Base-by-base conservation (phyloP, 495 filamentous ascomycete species). In the Entonaema liquescens region DNA sequence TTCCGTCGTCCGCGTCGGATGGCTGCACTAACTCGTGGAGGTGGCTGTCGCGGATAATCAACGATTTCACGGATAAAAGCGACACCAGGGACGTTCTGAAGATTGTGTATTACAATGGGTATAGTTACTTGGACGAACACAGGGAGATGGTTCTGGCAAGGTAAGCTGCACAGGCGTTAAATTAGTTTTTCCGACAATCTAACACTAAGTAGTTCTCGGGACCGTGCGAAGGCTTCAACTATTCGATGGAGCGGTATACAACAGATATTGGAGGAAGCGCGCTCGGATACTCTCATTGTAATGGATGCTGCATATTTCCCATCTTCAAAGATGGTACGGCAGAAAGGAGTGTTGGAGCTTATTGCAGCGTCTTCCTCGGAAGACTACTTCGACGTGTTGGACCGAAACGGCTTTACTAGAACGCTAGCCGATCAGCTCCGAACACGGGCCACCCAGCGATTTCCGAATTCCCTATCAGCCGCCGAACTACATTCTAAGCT, bases 231-330 rank as follows among this genome's bases (percentile, higher is more conserved):
- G 17, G 74, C 75, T 21, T 76, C 76, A 28, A 77, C 76, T 49
- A 80, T 84, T 28, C 79, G 81, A 59, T 85, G 83, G 83, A 81
- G 75, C 56, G 76, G 74, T 49, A 83, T 85, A 38, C 82, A 84
- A 74, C 77, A 78, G 36, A 78, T 79, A n/a, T 72, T 85, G 33
- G 82, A 84, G 63, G 76, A 81, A 52, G 80, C 81, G 1, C 74
- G 74, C 6, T 77, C 82, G 12, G 83, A 85, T 53, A 80, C 79
- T 4, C 68, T 85, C n/a, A 78, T 85, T 70, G 67, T 85, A n/a
- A 81, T 85, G 81, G 83, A 85, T 74, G 76, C 82, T 29, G 80
- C 81, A 0, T 84, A 84, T 63, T 84, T 80, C 40, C 83, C 83
- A 0, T 78, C 81, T 23, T 79, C 80, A 7, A 79, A 79, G 59